Percentiles rank a stretch among this genome's conserved stretches.
phyloP scores from a whole-genome alignment of 441 rosid species.

The Pelargonium citronellum region DNA sequence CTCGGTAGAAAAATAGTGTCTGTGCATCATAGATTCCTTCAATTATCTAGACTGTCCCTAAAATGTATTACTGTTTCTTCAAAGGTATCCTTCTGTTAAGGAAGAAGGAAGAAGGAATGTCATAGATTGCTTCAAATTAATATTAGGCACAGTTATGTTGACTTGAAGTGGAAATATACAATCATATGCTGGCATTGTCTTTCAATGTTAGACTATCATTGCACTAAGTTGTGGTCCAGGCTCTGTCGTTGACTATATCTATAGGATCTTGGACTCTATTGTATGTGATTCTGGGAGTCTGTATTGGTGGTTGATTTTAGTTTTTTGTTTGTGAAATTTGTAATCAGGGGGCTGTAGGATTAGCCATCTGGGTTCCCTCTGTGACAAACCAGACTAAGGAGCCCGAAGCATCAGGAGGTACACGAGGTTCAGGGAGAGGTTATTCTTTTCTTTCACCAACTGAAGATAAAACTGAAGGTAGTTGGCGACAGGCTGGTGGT shows the following conservation, averaged over 20 bases:
- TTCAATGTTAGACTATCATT: not conserved
- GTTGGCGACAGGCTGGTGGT: slow-evolving; percentile 38
- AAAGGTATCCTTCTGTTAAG: too few species aligned
- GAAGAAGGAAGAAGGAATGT: too few species aligned
- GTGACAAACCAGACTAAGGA: slow-evolving; percentile 78
- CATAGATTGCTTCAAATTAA: too few species aligned
- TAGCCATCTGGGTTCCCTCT: slow-evolving; percentile 98
- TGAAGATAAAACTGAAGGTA: slow-evolving; percentile 41
- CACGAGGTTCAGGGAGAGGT: slow-evolving; percentile 50
- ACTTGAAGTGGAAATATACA: not conserved
- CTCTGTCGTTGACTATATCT: not conserved
- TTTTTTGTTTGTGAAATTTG: slow-evolving; percentile 17
- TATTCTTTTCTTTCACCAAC: slow-evolving; percentile 61
- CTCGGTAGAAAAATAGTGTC: too few species aligned
- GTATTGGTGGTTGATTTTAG: slow-evolving; percentile 8
- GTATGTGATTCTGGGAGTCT: too few species aligned
- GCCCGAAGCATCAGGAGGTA: slow-evolving; percentile 44
- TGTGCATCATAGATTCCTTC: too few species aligned
- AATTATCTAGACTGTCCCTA: too few species aligned
- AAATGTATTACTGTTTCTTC: too few species aligned
- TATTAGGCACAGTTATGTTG: not conserved
- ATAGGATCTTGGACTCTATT: not conserved
- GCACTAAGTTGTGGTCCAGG: not conserved
- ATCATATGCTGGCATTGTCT: not conserved
- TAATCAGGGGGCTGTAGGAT: slow-evolving; percentile 88